Evolutionary conservation across 371 early-diverging fungal genomes (phyloP).

Genomic region (Apophysomyces elegans): DNA sequence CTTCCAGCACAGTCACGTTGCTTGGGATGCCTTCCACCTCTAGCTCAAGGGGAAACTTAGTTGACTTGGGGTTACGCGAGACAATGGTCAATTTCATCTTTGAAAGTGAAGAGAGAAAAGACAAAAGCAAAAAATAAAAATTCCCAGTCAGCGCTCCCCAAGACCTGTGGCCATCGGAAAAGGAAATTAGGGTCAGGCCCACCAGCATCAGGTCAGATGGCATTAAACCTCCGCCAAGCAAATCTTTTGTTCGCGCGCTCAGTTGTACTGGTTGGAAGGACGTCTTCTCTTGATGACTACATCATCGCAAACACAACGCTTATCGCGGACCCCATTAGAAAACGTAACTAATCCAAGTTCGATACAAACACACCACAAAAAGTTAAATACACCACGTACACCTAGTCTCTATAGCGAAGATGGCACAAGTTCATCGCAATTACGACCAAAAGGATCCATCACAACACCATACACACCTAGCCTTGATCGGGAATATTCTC

Average conservation of each 20-base stretch:
- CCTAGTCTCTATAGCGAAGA: too few relatives aligned
- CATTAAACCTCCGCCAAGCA: too few relatives aligned
- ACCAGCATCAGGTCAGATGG: too few relatives aligned
- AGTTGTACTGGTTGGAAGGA: too few relatives aligned
- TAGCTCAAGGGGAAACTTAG: conserved; percentile 62
- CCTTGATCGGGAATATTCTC: not conserved
- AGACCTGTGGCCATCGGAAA: not conserved
- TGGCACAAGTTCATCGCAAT: not conserved
- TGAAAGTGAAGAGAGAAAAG: conserved; percentile 1
- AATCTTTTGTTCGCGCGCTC: too few relatives aligned
- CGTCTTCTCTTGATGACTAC: too few relatives aligned
- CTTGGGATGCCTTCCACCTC: conserved; percentile 58
- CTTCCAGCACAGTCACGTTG: conserved; percentile 64
- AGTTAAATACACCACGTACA: too few relatives aligned
- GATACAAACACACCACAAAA: too few relatives aligned
- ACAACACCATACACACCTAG: not conserved
- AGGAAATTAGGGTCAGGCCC: not conserved
- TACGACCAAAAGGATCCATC: not conserved
- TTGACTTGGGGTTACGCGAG: conserved; percentile 49
- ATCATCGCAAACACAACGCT: too few relatives aligned
- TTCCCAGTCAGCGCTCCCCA: not conserved
- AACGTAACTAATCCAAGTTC: too few relatives aligned
- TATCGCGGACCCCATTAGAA: too few relatives aligned
- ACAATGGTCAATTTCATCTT: conserved; percentile 51
- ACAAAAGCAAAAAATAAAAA: not conserved